Evolutionary conservation across 768 basidiomycete species (phyloP).

Genomic region (Hemileccinum rubropunctum): DNA sequence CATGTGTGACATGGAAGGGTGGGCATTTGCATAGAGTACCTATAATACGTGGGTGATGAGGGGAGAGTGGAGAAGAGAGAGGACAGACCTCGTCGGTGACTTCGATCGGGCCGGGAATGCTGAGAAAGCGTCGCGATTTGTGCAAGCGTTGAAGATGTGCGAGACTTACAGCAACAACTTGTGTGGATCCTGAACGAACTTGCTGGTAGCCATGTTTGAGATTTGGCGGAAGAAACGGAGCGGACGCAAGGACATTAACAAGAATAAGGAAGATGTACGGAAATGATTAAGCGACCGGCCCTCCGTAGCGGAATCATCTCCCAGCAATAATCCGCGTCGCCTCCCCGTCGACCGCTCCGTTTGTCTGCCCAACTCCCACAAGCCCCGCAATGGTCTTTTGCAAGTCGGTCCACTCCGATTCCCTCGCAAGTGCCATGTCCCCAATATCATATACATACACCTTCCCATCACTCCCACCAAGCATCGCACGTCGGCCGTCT

Average conservation of each 20-base stretch:
- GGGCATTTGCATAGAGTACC: constrained; percentile 93
- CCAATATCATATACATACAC: constrained; percentile 95
- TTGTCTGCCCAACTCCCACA: constrained; percentile 45
- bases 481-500: constrained; percentile 83
- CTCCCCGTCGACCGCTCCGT: constrained; percentile 33
- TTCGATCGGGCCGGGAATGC: constrained; percentile 66
- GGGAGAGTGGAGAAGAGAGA: background rate
- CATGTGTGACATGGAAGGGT: constrained; percentile 86
- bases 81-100: constrained; percentile 57
- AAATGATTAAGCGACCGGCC: constrained; percentile 1
- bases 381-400: constrained; percentile 82
- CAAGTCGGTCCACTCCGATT: constrained; percentile 92
- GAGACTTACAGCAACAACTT: constrained; percentile 51
- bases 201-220: constrained; percentile 16
- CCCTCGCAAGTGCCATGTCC: constrained; percentile 83
- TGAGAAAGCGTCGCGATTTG: background rate
- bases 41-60: constrained; percentile 29
- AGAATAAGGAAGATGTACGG: background rate
- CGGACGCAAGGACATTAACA: constrained; percentile 4
- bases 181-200: constrained; percentile 41
- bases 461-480: constrained; percentile 90
- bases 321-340: constrained; percentile 33
- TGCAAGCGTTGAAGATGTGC: background rate
- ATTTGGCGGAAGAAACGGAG: background rate
- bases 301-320: constrained; percentile 28